Base-by-base conservation (phyloP, 106 monocot genomes). In the Amphibolis antarctica region DNA sequence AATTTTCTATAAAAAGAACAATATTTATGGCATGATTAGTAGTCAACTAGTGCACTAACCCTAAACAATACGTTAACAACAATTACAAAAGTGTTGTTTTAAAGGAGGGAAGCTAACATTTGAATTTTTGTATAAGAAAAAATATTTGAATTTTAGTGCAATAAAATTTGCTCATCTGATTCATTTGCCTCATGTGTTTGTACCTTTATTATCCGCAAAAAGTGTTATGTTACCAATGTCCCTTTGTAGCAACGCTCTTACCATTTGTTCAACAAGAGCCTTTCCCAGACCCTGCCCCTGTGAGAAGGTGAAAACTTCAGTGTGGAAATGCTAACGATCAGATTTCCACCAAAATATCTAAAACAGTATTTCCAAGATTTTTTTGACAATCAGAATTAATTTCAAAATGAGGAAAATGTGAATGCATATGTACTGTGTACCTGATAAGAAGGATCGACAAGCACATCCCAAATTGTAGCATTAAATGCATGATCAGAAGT, bases 391-490 rank as follows among this genome's bases (percentile, higher is more conserved):
- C n/a, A n/a, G n/a, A n/a, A n/a, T n/a, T n/a, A n/a, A n/a, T n/a
- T n/a, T n/a, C n/a, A n/a, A 36, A 36, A 36, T 4, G 7, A 4
- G 36, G 36, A 7, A 7, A 36, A 36, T 36, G 36, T 36, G 7
- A 36, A 7, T 36, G 36, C 7, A 2, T 36, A 2, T 36, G 36
- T 36, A 36, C 36, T n/a, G 29, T 29, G 42, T 65, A 98, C 96
- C 82, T 98, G 90, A 77, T 90, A 90, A 5, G 96, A 86, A 82
- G 96, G 96, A 81, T 98, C 96, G 66, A 98, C 90, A 49, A 90
- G 80, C 36, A 98, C 96, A 79, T 98, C 96, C 96, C 96, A 98
- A 44, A 98, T 98, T 11, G 96, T 98, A 24, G 96, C 96, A 81
- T 98, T 98, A 68, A 98, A 98, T 42, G 87, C 90, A 75, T 98